A percentile compares a stretch with the other conserved stretches of the same genome.
Evolutionary conservation across 2,329 filamentous ascomycete genomes (phyloP).

Genomic region (Sodiomyces alkalinus): DNA sequence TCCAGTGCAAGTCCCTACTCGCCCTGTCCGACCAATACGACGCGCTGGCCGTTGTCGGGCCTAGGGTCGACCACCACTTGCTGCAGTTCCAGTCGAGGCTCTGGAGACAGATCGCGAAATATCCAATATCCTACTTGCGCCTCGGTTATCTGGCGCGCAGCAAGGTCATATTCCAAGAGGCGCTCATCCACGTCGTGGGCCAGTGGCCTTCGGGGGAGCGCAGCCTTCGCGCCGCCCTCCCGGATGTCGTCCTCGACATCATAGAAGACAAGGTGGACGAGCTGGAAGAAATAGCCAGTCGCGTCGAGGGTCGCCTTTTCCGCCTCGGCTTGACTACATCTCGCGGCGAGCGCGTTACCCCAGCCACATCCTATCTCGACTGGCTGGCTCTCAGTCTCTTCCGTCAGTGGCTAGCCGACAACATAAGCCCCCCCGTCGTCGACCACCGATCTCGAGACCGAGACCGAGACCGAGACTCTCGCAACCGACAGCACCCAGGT

Average conservation of each 20-base stretch:
- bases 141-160: conserved; percentile 75
- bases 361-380: conserved; percentile 67
- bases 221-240: conserved; percentile 59
- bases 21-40: conserved; percentile 90
- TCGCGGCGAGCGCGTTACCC: conserved; percentile 68
- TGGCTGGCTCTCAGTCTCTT: conserved; percentile 83
- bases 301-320: conserved; percentile 70
- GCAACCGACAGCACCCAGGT: conserved; percentile 14
- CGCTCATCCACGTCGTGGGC: conserved; percentile 83
- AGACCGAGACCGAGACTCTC: too few relatives aligned
- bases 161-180: conserved; percentile 73
- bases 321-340: conserved; percentile 64
- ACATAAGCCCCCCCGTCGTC: conserved; percentile 54
- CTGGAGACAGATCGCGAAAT: conserved; percentile 95
- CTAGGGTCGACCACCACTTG: conserved; percentile 83
- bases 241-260: conserved; percentile 65
- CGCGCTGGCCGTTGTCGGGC: conserved; percentile 72
- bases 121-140: conserved; percentile 82
- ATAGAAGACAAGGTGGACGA: conserved; percentile 95
- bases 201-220: conserved; percentile 78
- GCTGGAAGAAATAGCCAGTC: conserved; percentile 65
- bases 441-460: conserved; percentile 14
- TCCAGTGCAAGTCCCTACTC: conserved; percentile 84
- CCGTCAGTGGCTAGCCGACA: conserved; percentile 85
- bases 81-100: conserved; percentile 80